Evolutionary conservation across 257 asterid genomes (phyloP), one percentile per base, ranked within the genome.

Genomic region (Solanum paucissectum): DNA sequence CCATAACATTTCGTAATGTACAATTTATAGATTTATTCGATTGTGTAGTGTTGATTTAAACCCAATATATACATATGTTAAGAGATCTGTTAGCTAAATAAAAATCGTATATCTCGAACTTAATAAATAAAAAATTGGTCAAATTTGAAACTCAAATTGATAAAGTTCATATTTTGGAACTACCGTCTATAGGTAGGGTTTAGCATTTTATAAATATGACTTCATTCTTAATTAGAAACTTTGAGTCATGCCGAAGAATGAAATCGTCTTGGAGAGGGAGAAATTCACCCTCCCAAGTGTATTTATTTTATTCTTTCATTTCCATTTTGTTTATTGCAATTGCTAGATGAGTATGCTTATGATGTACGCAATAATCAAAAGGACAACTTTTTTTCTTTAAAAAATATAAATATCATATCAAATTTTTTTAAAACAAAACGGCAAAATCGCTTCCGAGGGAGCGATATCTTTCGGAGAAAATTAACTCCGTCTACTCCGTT

Each of bases 171-270:
- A 25, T 66, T 21, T 66, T 25, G 58, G 58, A 13, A 49, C 7
- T 42, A 49, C 7, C 20, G 5, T 13, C 58, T 49, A 49, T 14
- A 5, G 21, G 20, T 14, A 49, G 58, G 58, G 21, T 0, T 49
- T 49, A 49, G 0, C 58, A 49, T 14, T 49, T 49, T 49, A 49
- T 49, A 49, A 49, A 55, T 55, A 55, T 0, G 11, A 55, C 25
- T 49, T 55, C 66, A 55, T 55, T 20, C 66, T 55, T 60, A 60
- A 60, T 58, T 58, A 21, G 29, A 21, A 60, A 60, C 10, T 4
- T 21, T 9, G 0, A 21, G 0, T 21, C 6, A 1, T 21, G 11
- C 10, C 29, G 0, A n/a, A 60, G 27, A 60, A 21, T 0, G 12
- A 60, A 9, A 21, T 60, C 5, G 27, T 1, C 5, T 0, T 21